A percentile compares a stretch with the other conserved stretches of the same genome.
Evolutionary conservation across 257 asterid genomes (phyloP).

Genomic region (Eucommia ulmoides): DNA sequence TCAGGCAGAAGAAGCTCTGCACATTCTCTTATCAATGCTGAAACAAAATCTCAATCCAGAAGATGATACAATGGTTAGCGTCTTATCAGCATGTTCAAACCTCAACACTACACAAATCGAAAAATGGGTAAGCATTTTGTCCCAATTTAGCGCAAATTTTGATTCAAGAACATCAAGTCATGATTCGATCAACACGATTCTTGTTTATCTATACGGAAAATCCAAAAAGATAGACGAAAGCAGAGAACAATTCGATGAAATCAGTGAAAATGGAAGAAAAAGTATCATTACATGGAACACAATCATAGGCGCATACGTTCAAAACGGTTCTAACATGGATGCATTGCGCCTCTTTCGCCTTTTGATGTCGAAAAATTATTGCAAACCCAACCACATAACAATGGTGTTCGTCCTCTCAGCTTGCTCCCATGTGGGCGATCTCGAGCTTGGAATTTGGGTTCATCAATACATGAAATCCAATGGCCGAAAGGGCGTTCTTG

Average conservation of each 20-base stretch:
- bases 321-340: constrained; percentile 37
- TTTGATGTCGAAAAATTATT: constrained; percentile 29
- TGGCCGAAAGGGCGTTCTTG: constrained; percentile 28
- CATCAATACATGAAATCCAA: constrained; percentile 40
- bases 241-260: constrained; percentile 38
- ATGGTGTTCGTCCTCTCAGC: constrained; percentile 71
- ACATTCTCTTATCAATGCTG: constrained; percentile 34
- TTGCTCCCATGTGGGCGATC: constrained; percentile 64
- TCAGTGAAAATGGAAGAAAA: constrained; percentile 39
- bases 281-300: constrained; percentile 63
- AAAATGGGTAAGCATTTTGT: constrained; percentile 34
- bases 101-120: constrained; percentile 21
- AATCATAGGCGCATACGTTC: constrained; percentile 47
- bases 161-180: constrained; percentile 5
- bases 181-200: constrained; percentile 33
- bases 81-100: constrained; percentile 58
- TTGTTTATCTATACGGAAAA: constrained; percentile 57
- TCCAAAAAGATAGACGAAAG: constrained; percentile 33
- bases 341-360: constrained; percentile 38
- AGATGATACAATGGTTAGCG: constrained; percentile 58
- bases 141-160: constrained; percentile 2
- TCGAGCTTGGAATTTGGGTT: constrained; percentile 50
- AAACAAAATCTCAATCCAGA: constrained; percentile 35
- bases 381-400: constrained; percentile 65
- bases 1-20: constrained; percentile 34